Conservation (phyloP, 2,329 filamentous ascomycete species). For the Diplodia seriata region DNA sequence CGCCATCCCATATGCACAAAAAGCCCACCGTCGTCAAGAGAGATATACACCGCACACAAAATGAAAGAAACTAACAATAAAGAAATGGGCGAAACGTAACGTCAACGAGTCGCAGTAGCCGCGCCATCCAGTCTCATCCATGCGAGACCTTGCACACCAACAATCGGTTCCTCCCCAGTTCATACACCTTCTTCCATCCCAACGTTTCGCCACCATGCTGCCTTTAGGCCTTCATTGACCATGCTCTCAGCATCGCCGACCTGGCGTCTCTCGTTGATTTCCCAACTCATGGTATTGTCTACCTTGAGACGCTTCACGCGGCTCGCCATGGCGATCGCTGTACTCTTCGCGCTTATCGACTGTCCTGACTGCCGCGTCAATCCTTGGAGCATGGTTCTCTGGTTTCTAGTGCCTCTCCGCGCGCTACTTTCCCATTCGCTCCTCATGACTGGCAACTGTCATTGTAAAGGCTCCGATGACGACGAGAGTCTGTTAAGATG, state of each 20-base stretch:
- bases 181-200: conserved; percentile 48
- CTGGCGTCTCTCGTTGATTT: conserved; percentile 86
- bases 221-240: conserved; percentile 59
- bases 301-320: conserved; percentile 72
- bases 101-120: conserved; percentile 3
- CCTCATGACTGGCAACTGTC: conserved; percentile 87
- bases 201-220: conserved; percentile 56
- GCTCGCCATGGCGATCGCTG: conserved; percentile 47
- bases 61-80: background rate
- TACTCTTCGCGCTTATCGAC: conserved; percentile 34
- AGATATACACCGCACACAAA: conserved; percentile 15
- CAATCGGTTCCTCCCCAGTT: background rate
- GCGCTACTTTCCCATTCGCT: conserved; percentile 61
- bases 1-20: conserved; percentile 29
- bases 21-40: conserved; percentile 4
- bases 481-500: conserved; percentile 95
- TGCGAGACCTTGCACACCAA: background rate
- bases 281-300: conserved; percentile 55
- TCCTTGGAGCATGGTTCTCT: conserved; percentile 60
- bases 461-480: conserved; percentile 96
- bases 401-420: conserved; percentile 44
- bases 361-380: conserved; percentile 57
- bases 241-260: conserved; percentile 86
- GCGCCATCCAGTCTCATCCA: background rate
- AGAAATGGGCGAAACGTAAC: background rate